These are phyloP conservation scores for Otatea glauca DNA, from an alignment of 176 grass and related monocot genomes.

Conservation along the genomic window DNA sequence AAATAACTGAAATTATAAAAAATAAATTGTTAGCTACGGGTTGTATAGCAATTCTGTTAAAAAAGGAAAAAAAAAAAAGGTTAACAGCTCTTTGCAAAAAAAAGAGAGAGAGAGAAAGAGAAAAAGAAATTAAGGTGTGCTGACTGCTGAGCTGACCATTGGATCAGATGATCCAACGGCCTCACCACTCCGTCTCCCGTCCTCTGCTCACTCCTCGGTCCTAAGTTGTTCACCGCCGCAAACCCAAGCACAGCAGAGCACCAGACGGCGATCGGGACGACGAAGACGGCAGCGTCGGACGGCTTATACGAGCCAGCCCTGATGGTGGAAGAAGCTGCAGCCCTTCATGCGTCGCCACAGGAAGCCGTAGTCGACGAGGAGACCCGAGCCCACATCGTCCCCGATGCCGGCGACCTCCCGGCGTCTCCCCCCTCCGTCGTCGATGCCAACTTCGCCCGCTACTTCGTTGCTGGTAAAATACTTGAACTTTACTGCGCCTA, in stretches of 20 bases:
- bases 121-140: not conserved
- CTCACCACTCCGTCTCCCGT: not conserved
- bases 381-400: slow-evolving; percentile 59
- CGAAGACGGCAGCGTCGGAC: too few species aligned
- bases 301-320: not conserved
- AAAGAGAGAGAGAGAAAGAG: too few species aligned
- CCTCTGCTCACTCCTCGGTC: too few species aligned
- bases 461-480: slow-evolving; percentile 55
- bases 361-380: slow-evolving; percentile 41
- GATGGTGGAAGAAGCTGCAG: not conserved
- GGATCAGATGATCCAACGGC: not conserved
- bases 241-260: too few species aligned
- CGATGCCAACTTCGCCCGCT: slow-evolving; percentile 78
- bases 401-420: slow-evolving; percentile 63
- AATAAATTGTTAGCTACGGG: too few species aligned
- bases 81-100: too few species aligned
- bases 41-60: too few species aligned
- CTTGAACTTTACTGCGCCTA: not conserved
- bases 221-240: too few species aligned
- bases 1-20: too few species aligned
- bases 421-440: slow-evolving; percentile 63
- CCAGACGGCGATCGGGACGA: too few species aligned
- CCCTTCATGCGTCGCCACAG: not conserved
- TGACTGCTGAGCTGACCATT: slow-evolving; percentile 4
- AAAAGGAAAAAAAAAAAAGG: too few species aligned